Evolutionary conservation across 306 rosid genomes (phyloP).

Genomic region (Rosa multiflora): DNA sequence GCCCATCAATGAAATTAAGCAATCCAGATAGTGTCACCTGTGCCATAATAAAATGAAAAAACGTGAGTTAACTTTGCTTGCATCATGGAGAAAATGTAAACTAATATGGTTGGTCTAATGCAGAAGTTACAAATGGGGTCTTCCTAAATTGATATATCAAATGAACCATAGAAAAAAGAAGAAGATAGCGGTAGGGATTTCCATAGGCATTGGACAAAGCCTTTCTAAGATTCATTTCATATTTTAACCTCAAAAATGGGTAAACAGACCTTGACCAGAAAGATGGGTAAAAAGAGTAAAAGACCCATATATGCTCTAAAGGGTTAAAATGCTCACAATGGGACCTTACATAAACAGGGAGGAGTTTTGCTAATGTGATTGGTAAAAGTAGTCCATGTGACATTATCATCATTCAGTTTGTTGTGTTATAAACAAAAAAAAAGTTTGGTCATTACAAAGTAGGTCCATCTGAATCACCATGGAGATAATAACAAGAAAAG

Average conservation of each 20-base stretch:
- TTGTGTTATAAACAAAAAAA: no score
- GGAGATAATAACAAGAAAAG: not conserved
- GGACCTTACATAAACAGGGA: no score
- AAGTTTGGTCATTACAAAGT: not conserved
- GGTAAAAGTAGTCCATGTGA: not conserved
- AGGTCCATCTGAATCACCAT: not conserved
- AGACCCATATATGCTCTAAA: no score
- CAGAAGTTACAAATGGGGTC: not conserved
- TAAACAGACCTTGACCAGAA: no score
- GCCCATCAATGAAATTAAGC: conserved; percentile 47
- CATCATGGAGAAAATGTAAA: not conserved
- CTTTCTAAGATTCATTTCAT: not conserved
- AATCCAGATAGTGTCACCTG: conserved; percentile 48
- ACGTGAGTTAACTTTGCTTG: not conserved
- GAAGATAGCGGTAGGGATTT: no score
- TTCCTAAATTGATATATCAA: no score
- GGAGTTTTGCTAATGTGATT: not conserved
- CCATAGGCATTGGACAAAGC: no score
- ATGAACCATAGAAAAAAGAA: no score
- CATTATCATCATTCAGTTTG: not conserved
- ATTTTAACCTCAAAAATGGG: no score
- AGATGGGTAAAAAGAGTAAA: not conserved
- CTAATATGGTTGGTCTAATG: not conserved
- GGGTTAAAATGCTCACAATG: no score
- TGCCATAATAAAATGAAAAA: not conserved